Evolutionary conservation across 2,329 filamentous ascomycete species (phyloP), one percentile per base, ranked within the genome.

Genomic region (Zasmidium angulare): DNA sequence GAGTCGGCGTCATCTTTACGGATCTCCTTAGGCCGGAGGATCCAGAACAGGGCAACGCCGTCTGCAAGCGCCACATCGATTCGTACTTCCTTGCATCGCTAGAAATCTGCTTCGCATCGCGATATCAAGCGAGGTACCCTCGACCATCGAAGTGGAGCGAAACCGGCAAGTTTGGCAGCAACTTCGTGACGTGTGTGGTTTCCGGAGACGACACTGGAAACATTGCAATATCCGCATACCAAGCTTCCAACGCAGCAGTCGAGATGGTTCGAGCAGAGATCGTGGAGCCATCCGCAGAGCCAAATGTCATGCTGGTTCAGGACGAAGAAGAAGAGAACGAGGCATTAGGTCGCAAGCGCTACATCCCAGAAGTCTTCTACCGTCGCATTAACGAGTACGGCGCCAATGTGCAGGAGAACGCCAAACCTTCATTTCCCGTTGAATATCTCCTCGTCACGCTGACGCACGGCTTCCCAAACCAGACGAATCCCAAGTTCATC

Each of bases 291-390:
- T 98, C 92, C 9, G 93, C 93, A 26, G 93, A 98, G 64, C 95
- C 95, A 1, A 87, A 85, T 6, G 88, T 93, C 54, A 97, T 99
- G 93, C 85, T 99, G 49, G 95, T 99, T 3, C 91, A 93, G 62
- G 89, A 90, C 22, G 93, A 98, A 72, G 90, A 93, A 60, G 92
- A 97, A 68, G 89, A 93, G 53, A 89, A 92, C 64, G 86, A 73
- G 80, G 60, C 56, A 12, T 66, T 86, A 79, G 56, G 80, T 77
- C 86, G 86, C 57, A 87, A 89, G 22, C 85, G 93, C 68, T 99
- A 99, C 72, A 96, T 99, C 21, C 95, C 95, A 0, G 95, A 99
- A 71, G 93, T 99, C 3, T 99, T 98, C 77, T 99, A 96, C 78
- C 87, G 93, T 62, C 88, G 86, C 67, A 91, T 96, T 76, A 99